phyloP scores from a whole-genome alignment of 2,329 filamentous ascomycete genomes.

The Aureobasidium pullulans region DNA sequence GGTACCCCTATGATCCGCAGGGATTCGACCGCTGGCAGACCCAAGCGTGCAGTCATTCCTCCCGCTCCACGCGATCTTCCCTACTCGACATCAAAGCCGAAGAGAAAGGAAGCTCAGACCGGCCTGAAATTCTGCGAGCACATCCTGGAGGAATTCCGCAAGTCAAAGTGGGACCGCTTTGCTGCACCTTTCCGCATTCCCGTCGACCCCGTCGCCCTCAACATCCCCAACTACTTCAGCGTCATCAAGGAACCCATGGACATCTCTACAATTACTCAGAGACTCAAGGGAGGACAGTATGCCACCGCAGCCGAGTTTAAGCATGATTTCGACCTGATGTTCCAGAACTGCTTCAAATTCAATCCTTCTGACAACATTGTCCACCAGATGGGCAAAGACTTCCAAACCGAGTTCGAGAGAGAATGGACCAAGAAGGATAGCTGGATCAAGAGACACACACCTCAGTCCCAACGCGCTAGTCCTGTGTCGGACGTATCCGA shows the following conservation, averaged over 20 bases:
- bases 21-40: conserved; percentile 74
- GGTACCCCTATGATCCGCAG: conserved; percentile 77
- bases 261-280: conserved; percentile 68
- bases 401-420: conserved; percentile 67
- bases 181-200: conserved; percentile 72
- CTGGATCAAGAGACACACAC: conserved; percentile 71
- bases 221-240: conserved; percentile 88
- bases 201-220: conserved; percentile 87
- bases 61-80: conserved; percentile 88
- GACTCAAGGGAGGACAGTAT: conserved; percentile 73
- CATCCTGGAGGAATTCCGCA: conserved; percentile 68
- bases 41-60: conserved; percentile 88
- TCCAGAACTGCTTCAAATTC: conserved; percentile 87
- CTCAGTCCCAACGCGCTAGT: conserved; percentile 56
- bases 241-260: conserved; percentile 98
- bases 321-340: conserved; percentile 71
- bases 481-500: conserved; percentile 62
- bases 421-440: conserved; percentile 72
- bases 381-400: conserved; percentile 60
- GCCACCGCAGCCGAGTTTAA: conserved; percentile 78
- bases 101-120: conserved; percentile 81
- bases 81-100: conserved; percentile 73
- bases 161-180: conserved; percentile 59
- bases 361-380: conserved; percentile 75
- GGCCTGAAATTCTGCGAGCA: conserved; percentile 88